A percentile compares a stretch with the other conserved stretches of the same genome.
phyloP scores from a whole-genome alignment of 129 eudicot species.

The Lonicera japonica region DNA sequence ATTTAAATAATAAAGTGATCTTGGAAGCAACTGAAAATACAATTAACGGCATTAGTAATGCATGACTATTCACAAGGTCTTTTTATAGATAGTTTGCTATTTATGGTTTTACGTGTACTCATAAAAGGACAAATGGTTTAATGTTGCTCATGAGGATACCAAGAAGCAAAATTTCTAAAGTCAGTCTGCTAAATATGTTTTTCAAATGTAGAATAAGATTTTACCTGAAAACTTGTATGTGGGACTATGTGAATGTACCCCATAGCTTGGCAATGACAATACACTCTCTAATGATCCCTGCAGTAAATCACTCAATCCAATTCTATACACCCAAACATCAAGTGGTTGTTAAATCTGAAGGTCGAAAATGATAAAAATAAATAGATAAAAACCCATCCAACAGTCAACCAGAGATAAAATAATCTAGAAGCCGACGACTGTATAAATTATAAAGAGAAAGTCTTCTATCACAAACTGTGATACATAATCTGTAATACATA shows the following conservation, averaged over 20 bases:
- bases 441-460: background rate
- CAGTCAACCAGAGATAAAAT: background rate
- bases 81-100: background rate
- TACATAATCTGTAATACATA: conserved; percentile 4
- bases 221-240: background rate
- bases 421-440: background rate
- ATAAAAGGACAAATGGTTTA: too few relatives aligned
- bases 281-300: background rate
- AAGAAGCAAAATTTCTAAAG: background rate
- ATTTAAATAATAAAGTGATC: background rate
- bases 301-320: background rate
- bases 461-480: background rate
- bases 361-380: background rate
- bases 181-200: too few relatives aligned
- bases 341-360: background rate
- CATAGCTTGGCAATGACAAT: background rate
- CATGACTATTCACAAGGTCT: too few relatives aligned
- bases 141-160: too few relatives aligned
- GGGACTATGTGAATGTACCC: background rate
- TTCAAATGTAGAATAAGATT: background rate
- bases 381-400: background rate
- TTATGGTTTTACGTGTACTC: too few relatives aligned
- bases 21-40: too few relatives aligned
- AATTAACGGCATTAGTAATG: background rate
- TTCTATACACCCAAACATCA: background rate